Percentiles rank a stretch among this genome's conserved stretches.
Evolutionary conservation across 495 filamentous ascomycete species (phyloP).

Genomic region (Aspergillus baeticus): DNA sequence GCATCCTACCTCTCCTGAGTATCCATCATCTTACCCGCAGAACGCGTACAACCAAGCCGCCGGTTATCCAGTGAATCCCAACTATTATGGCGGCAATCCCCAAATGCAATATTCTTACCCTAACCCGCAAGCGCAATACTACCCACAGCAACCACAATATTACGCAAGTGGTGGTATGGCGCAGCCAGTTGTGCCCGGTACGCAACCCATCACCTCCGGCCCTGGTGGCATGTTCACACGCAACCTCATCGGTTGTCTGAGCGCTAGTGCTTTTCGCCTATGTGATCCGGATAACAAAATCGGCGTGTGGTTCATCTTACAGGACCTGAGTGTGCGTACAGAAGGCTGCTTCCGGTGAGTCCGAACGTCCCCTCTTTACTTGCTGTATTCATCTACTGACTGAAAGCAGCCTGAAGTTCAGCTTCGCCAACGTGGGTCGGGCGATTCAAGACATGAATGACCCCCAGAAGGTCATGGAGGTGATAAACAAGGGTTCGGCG

Average conservation of each 20-base stretch:
- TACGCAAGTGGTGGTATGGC: conserved; percentile 34
- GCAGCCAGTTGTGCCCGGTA: conserved; percentile 37
- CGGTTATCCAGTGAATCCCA: conserved; percentile 40
- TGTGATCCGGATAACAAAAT: conserved; percentile 79
- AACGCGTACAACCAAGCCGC: conserved; percentile 40
- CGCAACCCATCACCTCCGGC: conserved; percentile 42
- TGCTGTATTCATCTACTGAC: not conserved
- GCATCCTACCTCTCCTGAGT: conserved; percentile 40
- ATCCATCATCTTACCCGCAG: conserved; percentile 32
- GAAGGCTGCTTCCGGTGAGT: conserved; percentile 86
- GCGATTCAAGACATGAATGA: conserved; percentile 24
- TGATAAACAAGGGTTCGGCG: conserved; percentile 75
- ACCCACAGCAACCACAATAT: conserved; percentile 32
- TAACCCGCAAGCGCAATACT: conserved; percentile 37
- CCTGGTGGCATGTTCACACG: conserved; percentile 92
- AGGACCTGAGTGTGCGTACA: conserved; percentile 91
- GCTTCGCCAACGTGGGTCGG: conserved; percentile 80
- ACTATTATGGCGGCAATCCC: conserved; percentile 38
- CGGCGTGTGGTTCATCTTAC: conserved; percentile 95
- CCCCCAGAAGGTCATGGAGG: conserved; percentile 34
- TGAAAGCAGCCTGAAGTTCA: conserved; percentile 60
- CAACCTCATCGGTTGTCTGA: conserved; percentile 91
- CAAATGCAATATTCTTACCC: conserved; percentile 46
- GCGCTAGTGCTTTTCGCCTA: conserved; percentile 85
- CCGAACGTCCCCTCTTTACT: not conserved